Conservation (phyloP, 257 asterid species). For the Eustoma russellianum region DNA sequence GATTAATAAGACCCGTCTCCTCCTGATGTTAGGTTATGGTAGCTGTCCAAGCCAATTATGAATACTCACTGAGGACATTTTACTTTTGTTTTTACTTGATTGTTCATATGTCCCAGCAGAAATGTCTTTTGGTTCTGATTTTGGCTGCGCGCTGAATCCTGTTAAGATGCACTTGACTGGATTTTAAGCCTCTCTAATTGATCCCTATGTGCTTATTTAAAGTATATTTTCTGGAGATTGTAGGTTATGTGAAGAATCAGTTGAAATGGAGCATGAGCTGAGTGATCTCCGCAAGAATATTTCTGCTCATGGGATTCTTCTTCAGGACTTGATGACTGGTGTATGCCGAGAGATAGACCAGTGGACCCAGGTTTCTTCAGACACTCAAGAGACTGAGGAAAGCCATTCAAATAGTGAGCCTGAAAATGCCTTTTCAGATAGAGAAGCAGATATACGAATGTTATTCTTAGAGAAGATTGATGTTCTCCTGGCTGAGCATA, state of each 20-base stretch:
- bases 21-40: too few species aligned
- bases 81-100: too few species aligned
- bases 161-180: not conserved
- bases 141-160: not conserved
- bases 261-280: constrained; percentile 82
- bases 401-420: constrained; percentile 29
- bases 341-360: constrained; percentile 70
- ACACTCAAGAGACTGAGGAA: constrained; percentile 33
- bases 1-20: too few species aligned
- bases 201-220: not conserved
- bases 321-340: constrained; percentile 85
- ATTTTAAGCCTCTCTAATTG: not conserved
- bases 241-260: constrained; percentile 93
- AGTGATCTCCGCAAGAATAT: constrained; percentile 83
- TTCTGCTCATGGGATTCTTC: constrained; percentile 77
- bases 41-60: too few species aligned
- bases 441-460: constrained; percentile 41
- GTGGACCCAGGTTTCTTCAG: constrained; percentile 50
- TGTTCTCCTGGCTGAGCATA: constrained; percentile 88
- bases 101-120: not conserved
- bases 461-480: constrained; percentile 80
- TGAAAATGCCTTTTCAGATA: constrained; percentile 38
- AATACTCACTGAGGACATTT: too few species aligned
- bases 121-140: not conserved
- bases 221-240: constrained; percentile 10